Conservation (phyloP, 2,329 filamentous ascomycete genomes). For the Elsinoe fawcettii region DNA sequence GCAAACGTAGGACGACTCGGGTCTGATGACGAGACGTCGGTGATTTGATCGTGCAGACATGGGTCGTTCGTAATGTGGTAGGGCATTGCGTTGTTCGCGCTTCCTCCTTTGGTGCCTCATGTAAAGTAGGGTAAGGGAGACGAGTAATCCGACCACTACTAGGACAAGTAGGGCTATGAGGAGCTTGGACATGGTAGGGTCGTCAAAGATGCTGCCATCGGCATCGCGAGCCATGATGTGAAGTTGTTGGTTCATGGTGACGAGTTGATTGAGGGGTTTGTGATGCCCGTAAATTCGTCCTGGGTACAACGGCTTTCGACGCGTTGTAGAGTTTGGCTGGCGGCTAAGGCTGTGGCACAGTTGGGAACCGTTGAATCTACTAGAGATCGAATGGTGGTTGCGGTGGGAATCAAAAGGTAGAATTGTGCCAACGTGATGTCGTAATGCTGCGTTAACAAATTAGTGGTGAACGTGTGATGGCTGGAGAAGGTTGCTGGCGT, state of each 20-base stretch:
- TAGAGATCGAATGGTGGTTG: background rate
- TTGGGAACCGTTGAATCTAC: background rate
- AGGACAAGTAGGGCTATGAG: slow-evolving; percentile 73
- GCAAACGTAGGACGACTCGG: slow-evolving; percentile 65
- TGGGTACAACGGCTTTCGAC: background rate
- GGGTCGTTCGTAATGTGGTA: slow-evolving; percentile 58
- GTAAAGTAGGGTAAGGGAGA: slow-evolving; percentile 61
- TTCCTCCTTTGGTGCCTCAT: slow-evolving; percentile 58
- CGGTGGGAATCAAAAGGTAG: slow-evolving; percentile 8
- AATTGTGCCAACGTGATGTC: slow-evolving; percentile 6
- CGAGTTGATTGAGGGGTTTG: slow-evolving; percentile 3
- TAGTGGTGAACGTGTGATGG: slow-evolving; percentile 16
- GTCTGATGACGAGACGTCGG: slow-evolving; percentile 51
- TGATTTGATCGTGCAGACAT: slow-evolving; percentile 39
- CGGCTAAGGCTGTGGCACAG: slow-evolving; percentile 10
- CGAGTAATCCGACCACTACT: slow-evolving; percentile 61
- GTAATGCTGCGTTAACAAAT: slow-evolving; percentile 9
- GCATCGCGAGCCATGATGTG: slow-evolving; percentile 45
- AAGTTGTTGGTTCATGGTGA: slow-evolving; percentile 19
- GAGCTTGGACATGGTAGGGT: slow-evolving; percentile 61
- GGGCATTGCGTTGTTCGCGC: slow-evolving; percentile 43
- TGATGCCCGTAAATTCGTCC: background rate
- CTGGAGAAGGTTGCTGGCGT: background rate
- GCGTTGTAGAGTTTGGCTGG: slow-evolving; percentile 11
- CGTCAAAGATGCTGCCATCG: slow-evolving; percentile 42